Conservation (phyloP, 116 monocot genomes). For the Zostera marina region DNA sequence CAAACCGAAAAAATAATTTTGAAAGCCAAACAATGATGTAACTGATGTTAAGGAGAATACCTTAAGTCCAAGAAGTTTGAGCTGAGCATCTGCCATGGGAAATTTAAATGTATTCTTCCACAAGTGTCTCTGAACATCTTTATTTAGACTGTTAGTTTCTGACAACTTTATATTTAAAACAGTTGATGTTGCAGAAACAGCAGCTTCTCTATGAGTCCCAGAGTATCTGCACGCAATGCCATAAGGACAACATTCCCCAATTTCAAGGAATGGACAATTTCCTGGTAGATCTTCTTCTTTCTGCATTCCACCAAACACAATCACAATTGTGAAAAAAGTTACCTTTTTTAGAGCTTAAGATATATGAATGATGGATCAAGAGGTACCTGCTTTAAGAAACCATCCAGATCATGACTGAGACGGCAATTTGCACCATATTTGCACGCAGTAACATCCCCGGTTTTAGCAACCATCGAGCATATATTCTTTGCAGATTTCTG, state of each 20-base stretch:
- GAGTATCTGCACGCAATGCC: constrained; percentile 72
- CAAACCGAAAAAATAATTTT: neutral
- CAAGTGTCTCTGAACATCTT: constrained; percentile 73
- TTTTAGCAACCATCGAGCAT: constrained; percentile 62
- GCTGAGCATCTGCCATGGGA: constrained; percentile 66
- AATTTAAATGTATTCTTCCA: constrained; percentile 83
- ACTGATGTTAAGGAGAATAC: constrained; percentile 19
- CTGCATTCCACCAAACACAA: constrained; percentile 25
- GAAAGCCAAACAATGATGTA: neutral
- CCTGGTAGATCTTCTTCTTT: constrained; percentile 80
- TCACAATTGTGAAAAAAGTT: neutral
- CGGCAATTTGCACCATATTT: constrained; percentile 45
- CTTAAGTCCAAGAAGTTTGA: constrained; percentile 69
- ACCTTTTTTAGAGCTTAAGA: neutral
- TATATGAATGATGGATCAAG: neutral
- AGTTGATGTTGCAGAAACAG: constrained; percentile 2
- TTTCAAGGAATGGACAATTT: constrained; percentile 45
- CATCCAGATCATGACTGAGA: constrained; percentile 79
- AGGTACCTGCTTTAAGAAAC: constrained; percentile 49
- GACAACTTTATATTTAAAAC: constrained; percentile 11
- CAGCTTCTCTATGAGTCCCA: constrained; percentile 27
- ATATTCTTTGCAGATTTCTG: constrained; percentile 46
- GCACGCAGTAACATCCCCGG: constrained; percentile 39
- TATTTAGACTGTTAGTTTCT: constrained; percentile 58
- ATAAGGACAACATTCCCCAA: constrained; percentile 52